Evolutionary conservation across 1,139 yeast genomes (phyloP), one percentile per base, ranked within the genome.

Genomic region (Zygosaccharomyces sapae): DNA sequence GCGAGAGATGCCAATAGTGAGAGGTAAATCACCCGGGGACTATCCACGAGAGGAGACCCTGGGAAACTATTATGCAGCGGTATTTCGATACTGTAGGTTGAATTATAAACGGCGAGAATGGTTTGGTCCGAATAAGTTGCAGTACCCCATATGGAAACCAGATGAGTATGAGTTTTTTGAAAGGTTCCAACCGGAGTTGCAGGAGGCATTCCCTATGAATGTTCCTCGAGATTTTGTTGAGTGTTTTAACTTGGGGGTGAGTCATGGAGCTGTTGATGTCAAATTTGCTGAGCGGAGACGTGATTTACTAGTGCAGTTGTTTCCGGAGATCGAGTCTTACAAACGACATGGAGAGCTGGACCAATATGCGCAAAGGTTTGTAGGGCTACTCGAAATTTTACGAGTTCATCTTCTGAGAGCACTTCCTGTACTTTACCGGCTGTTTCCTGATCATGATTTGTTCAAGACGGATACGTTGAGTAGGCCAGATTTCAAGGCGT

Each of bases 381-480:
- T 62, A 9, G 43, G 48, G 5, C 38, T 59, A 9, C 47, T 63
- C 44, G 59, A 58, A 24, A 37, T 47, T 3, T 39, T 64, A 35
- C 54, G 67, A 37, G 45, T 50, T 7, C 46, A 50, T n/a, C 40
- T 64, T 3, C 51, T 64, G n/a, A 24, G 44, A 22, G 57, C 56
- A 42, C 45, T 64, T 37, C 68, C 68, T 3, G 47, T 59, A 40
- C 50, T 64, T 7, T 55, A 50, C 44, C 54, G 56, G 30, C 44
- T 54, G 31, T 64, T 62, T 48, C 67, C 67, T 1, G 48, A 55
- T 31, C 65, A 63, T 45, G 66, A 62, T 33, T 47, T 64, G 4
- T 61, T 64, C 46, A 51, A 52, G 38, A 54, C 58, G 41, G 51
- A 55, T 5, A 33, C 58, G 3, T 59, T 62, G 39, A 52, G 57